phyloP scores from a whole-genome alignment of 1,284 basidiomycete genomes.

The Marasmius sp. region DNA sequence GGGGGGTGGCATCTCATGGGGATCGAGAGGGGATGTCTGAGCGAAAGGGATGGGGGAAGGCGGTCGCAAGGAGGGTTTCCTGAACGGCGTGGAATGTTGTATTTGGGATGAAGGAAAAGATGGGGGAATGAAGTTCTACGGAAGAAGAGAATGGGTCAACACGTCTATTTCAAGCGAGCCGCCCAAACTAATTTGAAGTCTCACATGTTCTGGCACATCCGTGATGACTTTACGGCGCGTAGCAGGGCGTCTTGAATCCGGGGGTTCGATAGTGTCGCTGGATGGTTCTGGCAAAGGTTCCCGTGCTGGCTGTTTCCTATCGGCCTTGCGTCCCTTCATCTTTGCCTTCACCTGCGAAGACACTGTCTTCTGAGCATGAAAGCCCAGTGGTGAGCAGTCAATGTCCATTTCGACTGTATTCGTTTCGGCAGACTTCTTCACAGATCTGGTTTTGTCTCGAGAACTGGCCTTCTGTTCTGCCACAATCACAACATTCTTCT shows the following conservation, averaged over 20 bases:
- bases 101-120: constrained; percentile 1
- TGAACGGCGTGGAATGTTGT: background rate
- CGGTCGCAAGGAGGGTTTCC: background rate
- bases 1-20: background rate
- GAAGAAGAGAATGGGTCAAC: background rate
- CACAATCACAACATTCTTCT: background rate
- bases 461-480: background rate
- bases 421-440: background rate
- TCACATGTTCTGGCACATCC: background rate
- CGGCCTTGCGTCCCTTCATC: background rate
- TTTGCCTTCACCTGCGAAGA: background rate
- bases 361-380: background rate
- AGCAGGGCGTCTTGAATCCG: background rate
- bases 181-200: background rate
- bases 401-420: background rate
- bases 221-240: background rate
- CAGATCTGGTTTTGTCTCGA: background rate
- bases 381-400: background rate
- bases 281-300: background rate
- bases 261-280: no score
- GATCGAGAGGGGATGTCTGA: background rate
- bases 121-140: background rate
- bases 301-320: background rate
- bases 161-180: background rate
- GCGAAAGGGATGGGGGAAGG: background rate